Evolutionary conservation across 805 yeast genomes (phyloP).

Genomic region (Candida suzukii): DNA sequence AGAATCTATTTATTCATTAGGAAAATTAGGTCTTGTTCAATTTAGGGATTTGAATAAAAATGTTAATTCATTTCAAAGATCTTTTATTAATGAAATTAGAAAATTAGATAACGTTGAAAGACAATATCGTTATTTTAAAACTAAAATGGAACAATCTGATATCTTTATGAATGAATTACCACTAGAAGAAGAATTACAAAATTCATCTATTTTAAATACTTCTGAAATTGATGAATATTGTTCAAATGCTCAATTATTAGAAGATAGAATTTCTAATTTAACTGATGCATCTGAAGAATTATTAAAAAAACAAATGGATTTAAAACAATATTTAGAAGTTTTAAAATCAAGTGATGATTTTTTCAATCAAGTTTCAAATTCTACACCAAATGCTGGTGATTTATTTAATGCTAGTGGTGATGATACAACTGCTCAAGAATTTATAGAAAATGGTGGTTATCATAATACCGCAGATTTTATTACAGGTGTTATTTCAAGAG

Average conservation of each 20-base stretch:
- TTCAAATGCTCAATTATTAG: conserved; percentile 57
- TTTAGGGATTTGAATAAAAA: conserved; percentile 84
- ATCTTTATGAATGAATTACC: conserved; percentile 16
- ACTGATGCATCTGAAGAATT: conserved; percentile 62
- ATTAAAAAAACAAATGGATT: conserved; percentile 51
- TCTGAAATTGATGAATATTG: conserved; percentile 64
- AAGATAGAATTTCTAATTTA: conserved; percentile 67
- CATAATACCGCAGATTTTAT: conserved; percentile 40
- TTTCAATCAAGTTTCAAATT: conserved; percentile 23
- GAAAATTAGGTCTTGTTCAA: conserved; percentile 79
- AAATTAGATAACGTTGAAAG: conserved; percentile 82
- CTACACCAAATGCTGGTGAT: conserved; percentile 21
- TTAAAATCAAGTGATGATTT: conserved; percentile 42
- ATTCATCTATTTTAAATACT: conserved; percentile 13
- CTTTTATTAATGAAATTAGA: conserved; percentile 84
- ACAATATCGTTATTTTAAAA: conserved; percentile 56
- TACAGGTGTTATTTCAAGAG: conserved; percentile 77
- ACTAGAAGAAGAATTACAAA: conserved; percentile 8
- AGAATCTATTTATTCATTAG: conserved; percentile 79
- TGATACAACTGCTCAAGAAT: conserved; percentile 10
- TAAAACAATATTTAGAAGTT: conserved; percentile 68
- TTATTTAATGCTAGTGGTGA: conserved; percentile 23
- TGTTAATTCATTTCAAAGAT: conserved; percentile 82
- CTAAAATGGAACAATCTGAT: conserved; percentile 37
- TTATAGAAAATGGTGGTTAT: conserved; percentile 30